Conservation (phyloP, 2,329 filamentous ascomycete species). For the Aureobasidium mangrovei region DNA sequence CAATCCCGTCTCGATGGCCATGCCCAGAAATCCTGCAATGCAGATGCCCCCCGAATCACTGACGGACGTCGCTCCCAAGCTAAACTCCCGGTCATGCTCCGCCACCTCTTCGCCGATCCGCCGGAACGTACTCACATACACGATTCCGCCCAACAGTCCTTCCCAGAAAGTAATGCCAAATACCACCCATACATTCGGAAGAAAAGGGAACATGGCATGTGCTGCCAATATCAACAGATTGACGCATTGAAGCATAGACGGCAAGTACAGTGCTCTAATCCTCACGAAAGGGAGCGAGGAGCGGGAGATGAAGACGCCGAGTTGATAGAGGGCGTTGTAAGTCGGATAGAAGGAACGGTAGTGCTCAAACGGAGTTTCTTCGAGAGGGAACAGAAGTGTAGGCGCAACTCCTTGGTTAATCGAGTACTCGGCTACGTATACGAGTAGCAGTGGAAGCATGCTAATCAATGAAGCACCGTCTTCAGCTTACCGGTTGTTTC, state of each 20-base stretch:
- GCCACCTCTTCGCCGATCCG: slow-evolving; percentile 82
- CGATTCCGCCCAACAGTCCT: slow-evolving; percentile 77
- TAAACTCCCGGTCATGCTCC: slow-evolving; percentile 76
- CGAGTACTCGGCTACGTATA: slow-evolving; percentile 93
- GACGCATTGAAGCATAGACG: slow-evolving; percentile 68
- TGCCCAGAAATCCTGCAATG: slow-evolving; percentile 74
- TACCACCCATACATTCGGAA: slow-evolving; percentile 79
- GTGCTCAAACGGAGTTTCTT: slow-evolving; percentile 65
- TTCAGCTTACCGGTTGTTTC: slow-evolving; percentile 11
- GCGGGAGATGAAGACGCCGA: slow-evolving; percentile 89
- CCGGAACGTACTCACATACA: slow-evolving; percentile 94
- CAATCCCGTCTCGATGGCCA: slow-evolving; percentile 70
- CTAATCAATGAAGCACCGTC: slow-evolving; percentile 24
- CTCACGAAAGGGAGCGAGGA: slow-evolving; percentile 83
- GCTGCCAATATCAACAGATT: slow-evolving; percentile 67
- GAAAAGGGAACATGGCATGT: slow-evolving; percentile 71
- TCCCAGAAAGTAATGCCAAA: slow-evolving; percentile 90
- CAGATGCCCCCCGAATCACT: slow-evolving; percentile 89
- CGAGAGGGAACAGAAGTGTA: slow-evolving; percentile 76
- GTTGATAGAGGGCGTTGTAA: slow-evolving; percentile 89
- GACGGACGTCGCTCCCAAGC: slow-evolving; percentile 78
- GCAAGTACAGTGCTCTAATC: slow-evolving; percentile 70
- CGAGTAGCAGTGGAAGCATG: slow-evolving; percentile 85
- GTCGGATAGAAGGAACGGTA: slow-evolving; percentile 89
- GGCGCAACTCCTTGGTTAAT: slow-evolving; percentile 94